A percentile compares a stretch with the other conserved stretches of the same genome.
phyloP scores from a whole-genome alignment of 2,329 filamentous ascomycete species.

The Passalora sequoiae region DNA sequence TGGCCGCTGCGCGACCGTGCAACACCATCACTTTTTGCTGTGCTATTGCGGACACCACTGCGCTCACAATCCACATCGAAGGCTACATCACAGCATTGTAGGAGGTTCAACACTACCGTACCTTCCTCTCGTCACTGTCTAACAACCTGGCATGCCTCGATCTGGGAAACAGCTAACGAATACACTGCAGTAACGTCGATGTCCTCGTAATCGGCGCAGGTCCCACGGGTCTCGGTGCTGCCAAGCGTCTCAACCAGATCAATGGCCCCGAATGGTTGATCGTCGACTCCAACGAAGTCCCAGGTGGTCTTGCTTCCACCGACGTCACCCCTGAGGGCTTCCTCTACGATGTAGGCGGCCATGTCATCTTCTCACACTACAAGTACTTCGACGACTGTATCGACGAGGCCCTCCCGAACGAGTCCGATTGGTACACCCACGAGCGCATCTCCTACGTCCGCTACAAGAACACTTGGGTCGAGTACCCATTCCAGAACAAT shows the following conservation, averaged over 20 bases:
- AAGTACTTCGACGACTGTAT: conserved; percentile 99
- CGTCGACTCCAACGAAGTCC: conserved; percentile 83
- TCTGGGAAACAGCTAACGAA: too few species aligned
- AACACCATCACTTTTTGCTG: too few species aligned
- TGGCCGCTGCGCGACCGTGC: too few species aligned
- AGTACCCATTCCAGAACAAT: conserved; percentile 99
- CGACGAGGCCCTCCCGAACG: conserved; percentile 88
- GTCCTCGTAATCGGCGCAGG: conserved; percentile 97
- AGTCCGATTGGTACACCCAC: conserved; percentile 95
- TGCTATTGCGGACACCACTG: too few species aligned
- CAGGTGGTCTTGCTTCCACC: conserved; percentile 92
- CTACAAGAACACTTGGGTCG: conserved; percentile 93
- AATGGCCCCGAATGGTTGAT: conserved; percentile 93
- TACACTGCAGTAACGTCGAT: conserved; percentile 71
- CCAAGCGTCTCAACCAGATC: conserved; percentile 94
- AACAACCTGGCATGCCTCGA: too few species aligned
- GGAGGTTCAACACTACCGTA: too few species aligned
- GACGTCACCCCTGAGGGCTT: conserved; percentile 95
- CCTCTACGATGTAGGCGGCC: conserved; percentile 95
- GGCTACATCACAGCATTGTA: too few species aligned
- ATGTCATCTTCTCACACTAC: conserved; percentile 99
- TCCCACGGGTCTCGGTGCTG: conserved; percentile 93
- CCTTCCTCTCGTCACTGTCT: too few species aligned
- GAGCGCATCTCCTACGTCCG: conserved; percentile 98
- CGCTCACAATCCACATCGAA: too few species aligned